A percentile compares a stretch with the other conserved stretches of the same genome.
phyloP scores from a whole-genome alignment of 108 stramenopile species.

The Nitzschia putrida region DNA sequence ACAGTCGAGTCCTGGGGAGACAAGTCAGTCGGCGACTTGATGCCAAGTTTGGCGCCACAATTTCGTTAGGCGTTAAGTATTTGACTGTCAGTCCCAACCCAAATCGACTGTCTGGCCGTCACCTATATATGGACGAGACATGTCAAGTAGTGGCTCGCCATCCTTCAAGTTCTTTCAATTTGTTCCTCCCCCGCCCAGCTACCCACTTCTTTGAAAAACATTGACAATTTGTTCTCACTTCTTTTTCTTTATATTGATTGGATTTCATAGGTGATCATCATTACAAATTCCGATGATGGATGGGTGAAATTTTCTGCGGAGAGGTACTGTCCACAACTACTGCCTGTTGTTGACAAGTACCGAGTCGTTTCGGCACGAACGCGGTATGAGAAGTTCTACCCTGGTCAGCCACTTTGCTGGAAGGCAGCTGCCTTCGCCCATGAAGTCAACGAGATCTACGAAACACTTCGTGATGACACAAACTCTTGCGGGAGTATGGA shows the following conservation, averaged over 20 bases:
- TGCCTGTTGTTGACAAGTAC: slow-evolving; percentile 73
- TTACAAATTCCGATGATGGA: slow-evolving; percentile 91
- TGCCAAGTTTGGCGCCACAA: too few relatives aligned
- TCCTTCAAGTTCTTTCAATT: neutral
- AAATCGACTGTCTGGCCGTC: too few relatives aligned
- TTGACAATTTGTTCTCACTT: neutral
- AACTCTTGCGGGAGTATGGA: slow-evolving; percentile 57
- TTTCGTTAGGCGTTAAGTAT: too few relatives aligned
- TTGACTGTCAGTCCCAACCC: too few relatives aligned
- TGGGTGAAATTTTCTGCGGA: slow-evolving; percentile 90
- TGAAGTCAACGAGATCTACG: slow-evolving; percentile 86
- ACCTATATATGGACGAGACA: too few relatives aligned
- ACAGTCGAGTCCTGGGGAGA: too few relatives aligned
- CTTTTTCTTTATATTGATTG: neutral
- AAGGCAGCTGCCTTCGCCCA: slow-evolving; percentile 93
- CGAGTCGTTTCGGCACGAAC: slow-evolving; percentile 83
- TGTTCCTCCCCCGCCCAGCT: neutral
- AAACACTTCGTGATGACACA: slow-evolving; percentile 51
- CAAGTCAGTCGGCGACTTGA: too few relatives aligned
- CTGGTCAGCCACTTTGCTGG: slow-evolving; percentile 88
- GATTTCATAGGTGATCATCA: slow-evolving; percentile 72
- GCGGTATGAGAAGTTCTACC: slow-evolving; percentile 85
- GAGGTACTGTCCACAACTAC: slow-evolving; percentile 67
- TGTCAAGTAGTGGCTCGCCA: too few relatives aligned
- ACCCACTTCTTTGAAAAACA: neutral